Evolutionary conservation across 768 basidiomycete species (phyloP).

Genomic region (Mycena maculata): DNA sequence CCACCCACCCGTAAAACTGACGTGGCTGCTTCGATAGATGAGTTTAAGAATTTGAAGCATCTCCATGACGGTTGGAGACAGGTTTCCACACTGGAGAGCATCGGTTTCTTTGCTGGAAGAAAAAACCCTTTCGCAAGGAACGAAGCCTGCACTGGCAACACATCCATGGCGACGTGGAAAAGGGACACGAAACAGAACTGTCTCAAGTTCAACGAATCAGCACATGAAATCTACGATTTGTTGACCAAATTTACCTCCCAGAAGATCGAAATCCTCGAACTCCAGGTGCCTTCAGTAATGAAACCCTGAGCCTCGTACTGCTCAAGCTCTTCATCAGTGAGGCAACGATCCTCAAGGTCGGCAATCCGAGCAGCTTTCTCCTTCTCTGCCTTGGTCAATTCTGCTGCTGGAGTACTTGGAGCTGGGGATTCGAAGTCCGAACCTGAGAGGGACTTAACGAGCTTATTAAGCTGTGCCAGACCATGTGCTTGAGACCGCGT

Average conservation of each 20-base stretch:
- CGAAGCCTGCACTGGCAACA: slow-evolving; percentile 16
- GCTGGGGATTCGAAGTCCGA: not conserved
- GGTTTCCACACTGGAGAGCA: not conserved
- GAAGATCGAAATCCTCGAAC: slow-evolving; percentile 11
- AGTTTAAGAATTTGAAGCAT: slow-evolving; percentile 24
- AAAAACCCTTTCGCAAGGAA: slow-evolving; percentile 22
- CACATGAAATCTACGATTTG: not conserved
- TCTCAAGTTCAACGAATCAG: not conserved
- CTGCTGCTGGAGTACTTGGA: not conserved
- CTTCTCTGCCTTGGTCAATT: not conserved
- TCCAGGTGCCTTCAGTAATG: not conserved
- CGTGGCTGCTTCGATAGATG: slow-evolving; percentile 2
- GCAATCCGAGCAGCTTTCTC: slow-evolving; percentile 8
- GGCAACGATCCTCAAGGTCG: not conserved
- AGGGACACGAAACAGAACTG: not conserved
- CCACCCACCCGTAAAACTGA: slow-evolving; percentile 1
- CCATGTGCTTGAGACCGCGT: not conserved
- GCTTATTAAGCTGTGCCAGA: not conserved
- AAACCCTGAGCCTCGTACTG: not conserved
- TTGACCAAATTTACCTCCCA: slow-evolving; percentile 9
- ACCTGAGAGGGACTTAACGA: not conserved
- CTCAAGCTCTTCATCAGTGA: not conserved
- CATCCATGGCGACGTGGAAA: slow-evolving; percentile 11
- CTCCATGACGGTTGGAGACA: slow-evolving; percentile 8
- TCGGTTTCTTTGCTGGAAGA: slow-evolving; percentile 25